Percentiles rank a stretch among this genome's conserved stretches.
Conservation (phyloP, 1,284 basidiomycete genomes). For the Bondarzewia mesenterica region DNA sequence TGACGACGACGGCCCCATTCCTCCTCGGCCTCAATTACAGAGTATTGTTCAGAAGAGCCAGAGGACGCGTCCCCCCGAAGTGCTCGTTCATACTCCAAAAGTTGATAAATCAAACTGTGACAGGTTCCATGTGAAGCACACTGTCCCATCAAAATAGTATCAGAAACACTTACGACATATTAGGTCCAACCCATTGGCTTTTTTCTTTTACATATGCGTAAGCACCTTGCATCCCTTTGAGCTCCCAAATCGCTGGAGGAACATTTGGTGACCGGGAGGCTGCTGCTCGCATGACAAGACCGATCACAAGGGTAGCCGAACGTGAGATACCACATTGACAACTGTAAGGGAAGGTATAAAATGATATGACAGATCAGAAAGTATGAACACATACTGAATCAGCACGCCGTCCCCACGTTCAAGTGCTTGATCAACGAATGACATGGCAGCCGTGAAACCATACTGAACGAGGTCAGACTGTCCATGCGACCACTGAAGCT, state of each 20-base stretch:
- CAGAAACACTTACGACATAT: conserved; percentile 76
- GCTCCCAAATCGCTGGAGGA: conserved; percentile 67
- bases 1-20: conserved; percentile 75
- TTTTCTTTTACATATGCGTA: conserved; percentile 89
- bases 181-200: conserved; percentile 85
- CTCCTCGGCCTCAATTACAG: conserved; percentile 61
- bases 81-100: conserved; percentile 87
- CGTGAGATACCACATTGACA: conserved; percentile 96
- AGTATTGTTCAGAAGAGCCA: conserved; percentile 40
- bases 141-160: neutral
- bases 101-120: conserved; percentile 86
- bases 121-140: conserved; percentile 7
- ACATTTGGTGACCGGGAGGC: conserved; percentile 60
- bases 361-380: conserved; percentile 3
- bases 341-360: conserved; percentile 30
- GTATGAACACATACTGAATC: conserved; percentile 81
- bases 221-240: conserved; percentile 87
- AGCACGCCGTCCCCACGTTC: conserved; percentile 72
- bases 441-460: conserved; percentile 75
- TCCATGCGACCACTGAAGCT: conserved; percentile 92
- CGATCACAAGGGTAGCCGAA: conserved; percentile 89
- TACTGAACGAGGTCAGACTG: conserved; percentile 77
- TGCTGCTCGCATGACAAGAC: conserved; percentile 92
- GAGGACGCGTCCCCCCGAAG: conserved; percentile 50
- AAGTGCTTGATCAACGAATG: conserved; percentile 74